Conservation (phyloP, 345 rosid species). For the Aquilaria sinensis region DNA sequence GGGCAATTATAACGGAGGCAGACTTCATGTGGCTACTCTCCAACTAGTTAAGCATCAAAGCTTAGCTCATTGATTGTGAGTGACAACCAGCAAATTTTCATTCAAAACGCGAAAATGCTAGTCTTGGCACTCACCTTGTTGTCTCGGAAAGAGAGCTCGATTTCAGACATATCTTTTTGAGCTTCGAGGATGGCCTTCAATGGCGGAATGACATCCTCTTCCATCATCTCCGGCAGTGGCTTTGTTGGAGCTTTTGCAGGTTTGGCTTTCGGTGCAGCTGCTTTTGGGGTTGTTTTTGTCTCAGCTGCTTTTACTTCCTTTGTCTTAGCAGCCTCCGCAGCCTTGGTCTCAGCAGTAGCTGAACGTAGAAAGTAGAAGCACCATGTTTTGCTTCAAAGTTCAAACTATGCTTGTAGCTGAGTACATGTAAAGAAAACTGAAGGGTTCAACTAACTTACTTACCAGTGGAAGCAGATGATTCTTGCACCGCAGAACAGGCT, state of each 20-base stretch:
- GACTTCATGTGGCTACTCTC: too few species aligned
- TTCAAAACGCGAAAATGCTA: too few species aligned
- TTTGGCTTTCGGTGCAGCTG: constrained; percentile 52
- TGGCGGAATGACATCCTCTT: constrained; percentile 87
- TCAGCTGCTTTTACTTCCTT: constrained; percentile 37
- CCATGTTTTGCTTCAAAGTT: neutral
- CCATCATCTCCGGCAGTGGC: constrained; percentile 70
- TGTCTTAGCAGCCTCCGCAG: constrained; percentile 38
- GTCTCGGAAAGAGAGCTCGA: constrained; percentile 63
- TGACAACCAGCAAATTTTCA: too few species aligned
- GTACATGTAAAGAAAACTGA: neutral
- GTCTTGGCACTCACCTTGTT: constrained; percentile 38
- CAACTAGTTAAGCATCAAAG: too few species aligned
- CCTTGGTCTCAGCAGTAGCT: neutral
- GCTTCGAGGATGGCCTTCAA: constrained; percentile 58
- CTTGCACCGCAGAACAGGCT: constrained; percentile 63
- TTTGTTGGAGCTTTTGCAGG: constrained; percentile 61
- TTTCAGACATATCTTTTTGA: constrained; percentile 55
- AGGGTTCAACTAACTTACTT: constrained; percentile 6
- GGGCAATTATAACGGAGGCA: too few species aligned
- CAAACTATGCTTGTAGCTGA: neutral
- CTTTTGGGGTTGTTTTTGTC: constrained; percentile 16
- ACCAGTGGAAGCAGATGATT: constrained; percentile 72
- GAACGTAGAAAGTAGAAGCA: neutral
- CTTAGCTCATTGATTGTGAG: too few species aligned